Percentiles rank a stretch among this genome's conserved stretches.
Evolutionary conservation across 192 early-diverging fungal genomes (phyloP).

Genomic region (Linnemannia zychae): DNA sequence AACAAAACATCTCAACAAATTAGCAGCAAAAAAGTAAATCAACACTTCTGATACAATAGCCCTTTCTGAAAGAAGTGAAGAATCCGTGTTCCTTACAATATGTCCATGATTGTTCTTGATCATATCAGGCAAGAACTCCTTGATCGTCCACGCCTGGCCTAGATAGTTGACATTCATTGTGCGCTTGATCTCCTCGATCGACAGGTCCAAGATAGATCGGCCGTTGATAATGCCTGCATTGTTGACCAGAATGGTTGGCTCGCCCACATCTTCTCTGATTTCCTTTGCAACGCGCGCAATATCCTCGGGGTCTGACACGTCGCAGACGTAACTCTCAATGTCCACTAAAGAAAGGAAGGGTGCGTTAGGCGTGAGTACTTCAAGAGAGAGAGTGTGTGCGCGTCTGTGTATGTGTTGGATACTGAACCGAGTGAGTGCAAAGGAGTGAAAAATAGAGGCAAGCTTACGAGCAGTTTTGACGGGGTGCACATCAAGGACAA

Average conservation of each 20-base stretch:
- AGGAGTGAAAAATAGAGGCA: not conserved
- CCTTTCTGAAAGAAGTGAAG: not conserved
- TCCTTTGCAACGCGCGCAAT: conserved; percentile 64
- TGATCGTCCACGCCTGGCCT: conserved; percentile 80
- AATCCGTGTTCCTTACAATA: conserved; percentile 68
- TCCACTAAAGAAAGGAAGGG: conserved; percentile 43
- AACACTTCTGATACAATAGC: conserved; percentile 28
- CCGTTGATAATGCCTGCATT: conserved; percentile 84
- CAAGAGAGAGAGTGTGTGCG: too few species aligned
- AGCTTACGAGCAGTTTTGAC: conserved; percentile 50
- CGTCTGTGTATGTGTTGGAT: not conserved
- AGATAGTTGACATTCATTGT: conserved; percentile 80
- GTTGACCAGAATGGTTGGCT: conserved; percentile 86
- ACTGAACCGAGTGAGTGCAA: not conserved
- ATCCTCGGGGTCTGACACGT: conserved; percentile 63
- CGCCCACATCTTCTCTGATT: conserved; percentile 67
- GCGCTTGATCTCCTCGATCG: conserved; percentile 71
- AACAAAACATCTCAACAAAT: not conserved
- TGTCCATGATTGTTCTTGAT: conserved; percentile 80
- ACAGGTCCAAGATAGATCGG: conserved; percentile 73
- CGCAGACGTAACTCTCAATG: conserved; percentile 68
- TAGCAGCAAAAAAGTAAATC: not conserved
- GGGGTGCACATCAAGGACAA: conserved; percentile 66
- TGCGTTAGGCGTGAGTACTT: not conserved
- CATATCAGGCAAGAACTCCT: conserved; percentile 84